Evolutionary conservation across 2,329 filamentous ascomycete species (phyloP).

Genomic region (Shiraia bambusicola): DNA sequence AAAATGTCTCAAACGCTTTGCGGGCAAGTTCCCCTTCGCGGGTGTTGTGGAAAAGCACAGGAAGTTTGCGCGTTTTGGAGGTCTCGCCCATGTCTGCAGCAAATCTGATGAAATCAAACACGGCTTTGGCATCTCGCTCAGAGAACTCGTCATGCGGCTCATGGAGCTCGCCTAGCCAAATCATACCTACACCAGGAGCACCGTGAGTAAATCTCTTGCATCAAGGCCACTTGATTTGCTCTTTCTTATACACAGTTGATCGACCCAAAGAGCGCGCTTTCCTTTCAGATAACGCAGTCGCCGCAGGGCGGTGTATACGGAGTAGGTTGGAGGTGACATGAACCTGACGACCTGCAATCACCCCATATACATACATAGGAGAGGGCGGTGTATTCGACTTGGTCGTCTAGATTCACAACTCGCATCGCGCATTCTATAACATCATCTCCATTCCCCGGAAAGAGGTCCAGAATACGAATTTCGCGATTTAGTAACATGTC

Average conservation of each 20-base stretch:
- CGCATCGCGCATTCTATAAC: slow-evolving; percentile 7
- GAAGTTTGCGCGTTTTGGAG: neutral
- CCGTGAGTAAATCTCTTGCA: slow-evolving; percentile 29
- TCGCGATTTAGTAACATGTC: slow-evolving; percentile 1
- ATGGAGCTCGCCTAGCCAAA: slow-evolving; percentile 27
- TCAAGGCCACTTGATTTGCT: slow-evolving; percentile 25
- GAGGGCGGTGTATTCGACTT: slow-evolving; percentile 15
- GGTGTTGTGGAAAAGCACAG: slow-evolving; percentile 8
- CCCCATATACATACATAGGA: slow-evolving; percentile 32
- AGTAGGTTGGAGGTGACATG: slow-evolving; percentile 20
- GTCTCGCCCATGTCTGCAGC: slow-evolving; percentile 1
- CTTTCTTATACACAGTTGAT: slow-evolving; percentile 36
- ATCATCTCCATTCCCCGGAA: slow-evolving; percentile 7
- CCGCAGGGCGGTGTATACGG: slow-evolving; percentile 11
- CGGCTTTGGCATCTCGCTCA: slow-evolving; percentile 6
- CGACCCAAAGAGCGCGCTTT: slow-evolving; percentile 23
- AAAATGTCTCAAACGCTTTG: slow-evolving; percentile 12
- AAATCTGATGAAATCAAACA: slow-evolving; percentile 17
- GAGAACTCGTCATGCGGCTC: neutral
- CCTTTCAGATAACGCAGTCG: slow-evolving; percentile 13
- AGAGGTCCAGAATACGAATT: slow-evolving; percentile 12
- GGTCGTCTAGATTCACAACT: slow-evolving; percentile 3
- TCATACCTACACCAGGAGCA: slow-evolving; percentile 20
- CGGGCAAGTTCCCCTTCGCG: slow-evolving; percentile 2
- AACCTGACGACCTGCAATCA: slow-evolving; percentile 8